Base-by-base conservation (phyloP, 1,284 basidiomycete genomes). In the Marasmius fiardii region DNA sequence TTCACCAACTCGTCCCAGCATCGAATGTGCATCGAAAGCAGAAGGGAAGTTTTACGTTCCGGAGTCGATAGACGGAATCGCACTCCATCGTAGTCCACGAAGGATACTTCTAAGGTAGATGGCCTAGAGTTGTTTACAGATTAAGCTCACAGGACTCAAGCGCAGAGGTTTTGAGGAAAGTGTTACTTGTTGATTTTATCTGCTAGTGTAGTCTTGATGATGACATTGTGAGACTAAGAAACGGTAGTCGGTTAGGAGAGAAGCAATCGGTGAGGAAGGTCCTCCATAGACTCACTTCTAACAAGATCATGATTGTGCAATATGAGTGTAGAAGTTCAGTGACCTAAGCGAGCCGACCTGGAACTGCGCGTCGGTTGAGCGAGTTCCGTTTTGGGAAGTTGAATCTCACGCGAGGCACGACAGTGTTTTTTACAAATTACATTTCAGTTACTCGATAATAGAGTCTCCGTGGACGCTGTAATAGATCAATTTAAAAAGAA, bases 81-180 rank as follows among this genome's bases (percentile, higher is more conserved):
- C 52, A 99, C 95, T 51, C 93, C 92, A 73, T 99, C 97, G 67
- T 95, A 99, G 75, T 99, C 96, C 54, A 98, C 95, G 64, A 99
- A 98, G 58, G 92, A 86, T 58, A 98, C 90, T 74, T 99, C 97
- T 58, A 97, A 81, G 20, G 92, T 86, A 3, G 88, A 84, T 14
- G 95, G 93, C 68, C 94, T 97, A 71, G 41, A 53, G 37, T 44
- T 47, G 12, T 39, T 58, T 56, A 64, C 58, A 59, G 58, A 53
- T 62, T 26, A 56, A 20, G 31, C 57, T 8, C n/a, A 12, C 44
- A 33, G 24, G 24, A 60, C 60, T 41, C 58, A 16, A 21, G 26
- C 41, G n/a, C 37, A 43, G 12, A 54, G n/a, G n/a, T n/a, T n/a
- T n/a, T n/a, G 28, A 37, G 24, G 43, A n/a, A 21, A 50, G 26